Conservation (phyloP, 1,284 basidiomycete genomes). For the Trametes hirsuta region DNA sequence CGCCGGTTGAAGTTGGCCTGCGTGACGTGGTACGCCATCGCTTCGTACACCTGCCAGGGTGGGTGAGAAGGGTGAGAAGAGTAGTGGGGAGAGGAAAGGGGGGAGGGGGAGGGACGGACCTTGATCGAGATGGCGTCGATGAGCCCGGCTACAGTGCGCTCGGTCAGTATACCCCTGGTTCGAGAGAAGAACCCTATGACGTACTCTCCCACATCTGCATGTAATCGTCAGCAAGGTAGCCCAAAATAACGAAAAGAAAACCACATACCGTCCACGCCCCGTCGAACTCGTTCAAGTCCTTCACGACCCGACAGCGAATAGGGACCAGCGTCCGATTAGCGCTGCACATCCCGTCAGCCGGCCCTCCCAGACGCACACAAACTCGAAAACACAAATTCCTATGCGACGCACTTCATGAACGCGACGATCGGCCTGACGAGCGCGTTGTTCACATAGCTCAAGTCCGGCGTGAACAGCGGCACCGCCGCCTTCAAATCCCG, state of each 20-base stretch:
- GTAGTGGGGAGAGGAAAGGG: not conserved
- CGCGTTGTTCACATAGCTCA: conserved; percentile 95
- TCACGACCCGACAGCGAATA: conserved; percentile 85
- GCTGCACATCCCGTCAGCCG: conserved; percentile 43
- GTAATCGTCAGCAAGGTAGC: conserved; percentile 5
- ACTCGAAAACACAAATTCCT: not conserved
- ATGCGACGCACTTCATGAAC: conserved; percentile 86
- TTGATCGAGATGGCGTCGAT: conserved; percentile 83
- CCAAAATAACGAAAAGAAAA: conserved; percentile 8
- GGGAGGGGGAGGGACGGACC: conserved; percentile 39
- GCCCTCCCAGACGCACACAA: too few relatives aligned
- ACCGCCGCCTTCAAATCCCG: conserved; percentile 96
- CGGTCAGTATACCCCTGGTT: conserved; percentile 20
- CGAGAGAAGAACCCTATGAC: conserved; percentile 27
- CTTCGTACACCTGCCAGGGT: conserved; percentile 76
- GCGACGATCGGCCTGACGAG: conserved; percentile 96
- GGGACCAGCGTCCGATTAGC: conserved; percentile 91
- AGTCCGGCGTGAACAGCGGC: conserved; percentile 84
- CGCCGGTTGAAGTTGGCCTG: conserved; percentile 87
- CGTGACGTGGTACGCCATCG: conserved; percentile 89
- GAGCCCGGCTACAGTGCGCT: conserved; percentile 61
- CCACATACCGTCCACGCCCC: conserved; percentile 85
- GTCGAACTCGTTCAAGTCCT: conserved; percentile 82
- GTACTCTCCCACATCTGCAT: conserved; percentile 83
- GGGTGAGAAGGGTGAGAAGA: not conserved